These are phyloP conservation scores for Podospora sp. DNA, from an alignment of 495 filamentous ascomycete genomes.

Conservation along the genomic window DNA sequence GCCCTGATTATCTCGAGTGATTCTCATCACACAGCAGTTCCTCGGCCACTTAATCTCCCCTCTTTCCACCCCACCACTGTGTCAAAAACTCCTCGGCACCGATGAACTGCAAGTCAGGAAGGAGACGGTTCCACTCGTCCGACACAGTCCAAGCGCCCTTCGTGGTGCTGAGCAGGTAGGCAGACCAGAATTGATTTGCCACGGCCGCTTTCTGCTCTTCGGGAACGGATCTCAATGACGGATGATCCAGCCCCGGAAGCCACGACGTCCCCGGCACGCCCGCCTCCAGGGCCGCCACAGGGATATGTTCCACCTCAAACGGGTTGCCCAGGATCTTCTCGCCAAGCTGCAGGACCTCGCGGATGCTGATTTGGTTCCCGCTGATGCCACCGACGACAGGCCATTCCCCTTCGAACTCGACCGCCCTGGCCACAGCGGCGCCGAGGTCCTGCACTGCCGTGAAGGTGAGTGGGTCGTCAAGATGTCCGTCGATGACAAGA, in stretches of 20 bases:
- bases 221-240: conserved; percentile 35
- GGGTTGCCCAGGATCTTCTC: conserved; percentile 40
- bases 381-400: conserved; percentile 56
- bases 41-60: too few relatives aligned
- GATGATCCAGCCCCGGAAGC: conserved; percentile 45
- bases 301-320: neutral
- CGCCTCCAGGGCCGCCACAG: neutral
- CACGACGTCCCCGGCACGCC: conserved; percentile 51
- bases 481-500: conserved; percentile 52
- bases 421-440: conserved; percentile 50
- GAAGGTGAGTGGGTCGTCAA: conserved; percentile 47
- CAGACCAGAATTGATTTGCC: conserved; percentile 36
- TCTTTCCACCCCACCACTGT: conserved; percentile 41
- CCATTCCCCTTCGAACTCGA: conserved; percentile 61
- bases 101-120: conserved; percentile 57
- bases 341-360: conserved; percentile 48
- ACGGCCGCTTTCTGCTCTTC: conserved; percentile 48
- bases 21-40: too few relatives aligned
- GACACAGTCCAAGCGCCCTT: conserved; percentile 47
- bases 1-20: too few relatives aligned
- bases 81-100: conserved; percentile 50
- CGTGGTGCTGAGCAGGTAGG: conserved; percentile 45
- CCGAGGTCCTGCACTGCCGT: conserved; percentile 54
- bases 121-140: conserved; percentile 55
- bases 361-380: conserved; percentile 47